These are phyloP conservation scores for Synchytrium microbalum DNA, from an alignment of 371 early-diverging fungal species.

Conservation along the genomic window DNA sequence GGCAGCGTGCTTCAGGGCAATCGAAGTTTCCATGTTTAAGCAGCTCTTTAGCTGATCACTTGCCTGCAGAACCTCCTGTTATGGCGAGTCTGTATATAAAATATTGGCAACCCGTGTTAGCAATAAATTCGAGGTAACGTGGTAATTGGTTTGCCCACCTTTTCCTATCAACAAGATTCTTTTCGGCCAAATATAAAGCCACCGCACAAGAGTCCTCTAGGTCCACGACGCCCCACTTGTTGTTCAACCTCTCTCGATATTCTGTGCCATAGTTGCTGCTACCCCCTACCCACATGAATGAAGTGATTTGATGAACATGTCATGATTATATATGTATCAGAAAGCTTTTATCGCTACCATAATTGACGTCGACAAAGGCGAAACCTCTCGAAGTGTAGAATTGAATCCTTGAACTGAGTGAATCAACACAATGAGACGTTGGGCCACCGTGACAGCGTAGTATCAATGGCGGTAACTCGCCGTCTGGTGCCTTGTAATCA, in stretches of 20 bases:
- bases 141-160: slow-evolving; percentile 55
- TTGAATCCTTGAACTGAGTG: slow-evolving; percentile 45
- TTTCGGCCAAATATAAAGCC: slow-evolving; percentile 51
- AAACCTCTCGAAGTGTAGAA: slow-evolving; percentile 74
- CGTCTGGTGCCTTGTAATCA: slow-evolving; percentile 41
- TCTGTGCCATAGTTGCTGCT: too few species aligned
- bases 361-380: slow-evolving; percentile 65
- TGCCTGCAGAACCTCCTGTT: slow-evolving; percentile 50
- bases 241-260: slow-evolving; percentile 53
- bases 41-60: slow-evolving; percentile 56
- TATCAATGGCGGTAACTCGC: slow-evolving; percentile 55
- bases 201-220: slow-evolving; percentile 69
- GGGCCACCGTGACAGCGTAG: slow-evolving; percentile 71
- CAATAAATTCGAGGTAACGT: slow-evolving; percentile 56
- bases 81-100: slow-evolving; percentile 7
- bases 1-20: too few species aligned
- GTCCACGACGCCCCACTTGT: slow-evolving; percentile 64
- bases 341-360: slow-evolving; percentile 70
- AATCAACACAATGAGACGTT: slow-evolving; percentile 32
- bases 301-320: neutral
- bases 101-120: neutral
- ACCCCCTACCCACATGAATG: too few species aligned
- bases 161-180: slow-evolving; percentile 50
- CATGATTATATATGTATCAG: neutral
- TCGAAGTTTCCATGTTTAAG: slow-evolving; percentile 60